Base-by-base conservation (phyloP, 805 yeast genomes). In the Blastobotrys terrestris region DNA sequence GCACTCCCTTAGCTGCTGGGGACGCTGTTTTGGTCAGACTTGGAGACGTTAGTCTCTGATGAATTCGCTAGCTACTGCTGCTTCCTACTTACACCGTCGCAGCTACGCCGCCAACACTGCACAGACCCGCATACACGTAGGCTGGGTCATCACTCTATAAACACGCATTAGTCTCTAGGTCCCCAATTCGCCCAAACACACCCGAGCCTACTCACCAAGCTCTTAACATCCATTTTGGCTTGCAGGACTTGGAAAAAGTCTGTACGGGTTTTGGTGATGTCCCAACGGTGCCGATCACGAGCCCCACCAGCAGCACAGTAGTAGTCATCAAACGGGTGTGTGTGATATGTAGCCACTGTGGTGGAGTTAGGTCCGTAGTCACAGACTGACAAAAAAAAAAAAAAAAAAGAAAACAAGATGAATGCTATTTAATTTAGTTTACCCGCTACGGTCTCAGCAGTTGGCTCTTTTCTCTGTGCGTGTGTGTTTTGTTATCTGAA, bases 1-100 rank as follows among this genome's bases (percentile, higher is more conserved):
- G 58, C 3, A 71, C 54, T n/a, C 97, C 97, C 1, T 92, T 96
- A 47, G 81, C 70, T 51, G 91, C 74, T 0, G 96, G 88, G 19
- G 95, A 95, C 39, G 84, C 63, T 1, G 96, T 87, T 11, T 84
- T 79, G 60, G 85, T 85, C 50, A 81, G 81, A 51, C 72, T 71
- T 56, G 45, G 58, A 11, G 39, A 13, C 5, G 35, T 26, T 26
- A 26, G 11, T 26, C 11, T 5, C 5, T 26, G 5, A 15, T n/a
- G 14, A 22, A 21, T 14, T 6, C n/a, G 15, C 15, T 15, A 16
- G 16, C 7, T 14, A 20, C n/a, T 7, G 46, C 20, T 18, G 35
- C 16, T 7, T 14, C 13, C 6, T 11, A 47, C 50, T 40, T 39
- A 47, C 46, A 21, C 42, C 8, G 15, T 16, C 5, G 48, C 48